A percentile compares a stretch with the other conserved stretches of the same genome.
Conservation (phyloP, 768 basidiomycete species). For the Tephrocybe sp. region DNA sequence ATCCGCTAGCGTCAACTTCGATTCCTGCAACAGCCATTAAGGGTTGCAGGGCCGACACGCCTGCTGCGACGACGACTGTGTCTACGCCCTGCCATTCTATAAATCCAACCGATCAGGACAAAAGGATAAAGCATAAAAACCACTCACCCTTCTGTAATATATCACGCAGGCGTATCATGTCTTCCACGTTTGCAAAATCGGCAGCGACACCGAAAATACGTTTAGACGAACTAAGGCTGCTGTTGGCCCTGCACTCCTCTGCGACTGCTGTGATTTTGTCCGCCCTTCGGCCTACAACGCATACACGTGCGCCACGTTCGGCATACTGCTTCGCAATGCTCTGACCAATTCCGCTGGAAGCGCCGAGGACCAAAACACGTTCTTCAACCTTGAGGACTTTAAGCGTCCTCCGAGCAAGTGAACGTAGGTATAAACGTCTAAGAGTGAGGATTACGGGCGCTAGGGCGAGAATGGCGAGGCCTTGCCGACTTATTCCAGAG, state of each 20-base stretch:
- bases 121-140: not conserved
- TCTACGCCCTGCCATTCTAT: conserved; percentile 83
- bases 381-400: conserved; percentile 38
- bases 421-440: conserved; percentile 17
- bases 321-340: conserved; percentile 72
- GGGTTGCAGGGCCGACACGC: conserved; percentile 80
- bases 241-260: conserved; percentile 49
- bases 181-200: conserved; percentile 66
- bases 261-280: conserved; percentile 57
- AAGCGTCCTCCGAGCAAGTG: conserved; percentile 8
- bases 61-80: conserved; percentile 80
- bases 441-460: conserved; percentile 24
- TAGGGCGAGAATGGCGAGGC: conserved; percentile 22
- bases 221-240: conserved; percentile 13
- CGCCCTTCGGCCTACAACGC: conserved; percentile 68
- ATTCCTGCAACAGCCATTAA: conserved; percentile 71
- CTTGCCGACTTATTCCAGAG: conserved; percentile 17
- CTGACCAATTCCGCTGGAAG: conserved; percentile 80
- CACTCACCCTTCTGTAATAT: conserved; percentile 53
- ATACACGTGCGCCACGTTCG: conserved; percentile 70
- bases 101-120: not conserved
- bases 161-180: conserved; percentile 62
- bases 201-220: conserved; percentile 51
- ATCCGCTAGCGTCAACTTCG: conserved; percentile 30
- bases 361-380: conserved; percentile 80